phyloP scores from a whole-genome alignment of 2,329 filamentous ascomycete species.

The Neoascochyta sp. region DNA sequence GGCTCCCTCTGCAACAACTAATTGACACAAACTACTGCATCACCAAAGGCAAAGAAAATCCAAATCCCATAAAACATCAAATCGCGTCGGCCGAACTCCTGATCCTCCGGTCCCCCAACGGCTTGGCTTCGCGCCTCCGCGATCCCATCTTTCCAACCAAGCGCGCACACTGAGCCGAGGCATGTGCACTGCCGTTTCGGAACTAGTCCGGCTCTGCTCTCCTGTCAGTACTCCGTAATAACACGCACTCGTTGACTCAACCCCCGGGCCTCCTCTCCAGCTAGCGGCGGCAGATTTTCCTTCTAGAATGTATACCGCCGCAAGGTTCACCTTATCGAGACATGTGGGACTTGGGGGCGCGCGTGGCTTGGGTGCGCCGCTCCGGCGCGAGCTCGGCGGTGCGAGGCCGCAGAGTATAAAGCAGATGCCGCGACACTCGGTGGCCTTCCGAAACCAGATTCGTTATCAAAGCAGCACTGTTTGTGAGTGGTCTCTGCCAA shows the following conservation, averaged over 20 bases:
- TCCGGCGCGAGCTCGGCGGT: constrained; percentile 23
- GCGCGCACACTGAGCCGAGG: constrained; percentile 11
- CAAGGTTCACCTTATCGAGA: constrained; percentile 26
- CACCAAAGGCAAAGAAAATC: too few species aligned
- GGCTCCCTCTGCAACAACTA: too few species aligned
- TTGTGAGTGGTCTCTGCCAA: constrained; percentile 11
- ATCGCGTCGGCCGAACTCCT: too few species aligned
- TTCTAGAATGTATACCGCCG: constrained; percentile 19
- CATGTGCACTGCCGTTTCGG: constrained; percentile 7
- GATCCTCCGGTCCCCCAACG: too few species aligned
- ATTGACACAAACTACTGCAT: too few species aligned
- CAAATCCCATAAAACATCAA: too few species aligned
- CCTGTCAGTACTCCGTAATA: too few species aligned
- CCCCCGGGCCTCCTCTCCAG: constrained; percentile 6
- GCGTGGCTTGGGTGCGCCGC: constrained; percentile 7
- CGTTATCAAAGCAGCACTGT: constrained; percentile 15
- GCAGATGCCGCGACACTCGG: constrained; percentile 1
- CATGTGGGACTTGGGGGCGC: constrained; percentile 21
- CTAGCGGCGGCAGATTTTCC: constrained; percentile 10
- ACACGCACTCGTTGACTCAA: too few species aligned
- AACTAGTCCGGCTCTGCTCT: constrained; percentile 11
- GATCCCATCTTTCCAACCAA: constrained; percentile 6
- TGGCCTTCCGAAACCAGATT: constrained; percentile 7
- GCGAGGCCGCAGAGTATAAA: constrained; percentile 4
- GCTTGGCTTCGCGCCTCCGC: too few species aligned